Evolutionary conservation across 305 asterid genomes (phyloP), one percentile per base, ranked within the genome.

Genomic region (Solanum chacoense): DNA sequence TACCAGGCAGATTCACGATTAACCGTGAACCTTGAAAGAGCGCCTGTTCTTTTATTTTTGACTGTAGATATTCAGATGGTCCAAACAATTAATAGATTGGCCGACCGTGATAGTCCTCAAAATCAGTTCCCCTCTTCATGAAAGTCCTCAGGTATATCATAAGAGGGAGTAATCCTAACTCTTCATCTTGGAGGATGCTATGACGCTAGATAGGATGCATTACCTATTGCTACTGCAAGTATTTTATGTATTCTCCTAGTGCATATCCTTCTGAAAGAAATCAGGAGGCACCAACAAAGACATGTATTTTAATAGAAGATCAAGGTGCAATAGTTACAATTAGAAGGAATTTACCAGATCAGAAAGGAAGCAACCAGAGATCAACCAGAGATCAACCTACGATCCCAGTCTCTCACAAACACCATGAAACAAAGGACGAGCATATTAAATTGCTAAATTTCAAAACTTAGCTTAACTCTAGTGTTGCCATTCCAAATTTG

Each of bases 171-270:
- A 28, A 83, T 83, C 87, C 87, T 11, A 83, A 83, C 42, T 83
- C 87, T 83, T 83, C 87, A 83, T 83, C 87, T 50, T 81, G 86
- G 86, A 81, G 72, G 8, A 83, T 83, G 73, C 20, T 83, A 31
- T 55, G 72, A 29, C 3, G 22, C 22, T 83, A 45, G 38, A 83
- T 31, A 50, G 73, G 73, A 83, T 29, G 42, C 65, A 50, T 31
- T 83, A 28, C 24, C 26, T 83, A 83, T 20, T 50, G 42, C 87
- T 50, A 50, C 42, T 10, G 42, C 31, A 31, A 83, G 87, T 55
- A 50, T 50, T 69, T 83, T 32, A 20, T 45, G 72, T 20, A 55
- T 83, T 83, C 86, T 31, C 72, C 73, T 50, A 83, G 31, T 29
- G 86, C 38, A 83, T 50, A 50, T 50, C 72, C 73, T 83, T 83